Conservation (phyloP, 2,329 filamentous ascomycete species). For the Zymoseptoria tritici region DNA sequence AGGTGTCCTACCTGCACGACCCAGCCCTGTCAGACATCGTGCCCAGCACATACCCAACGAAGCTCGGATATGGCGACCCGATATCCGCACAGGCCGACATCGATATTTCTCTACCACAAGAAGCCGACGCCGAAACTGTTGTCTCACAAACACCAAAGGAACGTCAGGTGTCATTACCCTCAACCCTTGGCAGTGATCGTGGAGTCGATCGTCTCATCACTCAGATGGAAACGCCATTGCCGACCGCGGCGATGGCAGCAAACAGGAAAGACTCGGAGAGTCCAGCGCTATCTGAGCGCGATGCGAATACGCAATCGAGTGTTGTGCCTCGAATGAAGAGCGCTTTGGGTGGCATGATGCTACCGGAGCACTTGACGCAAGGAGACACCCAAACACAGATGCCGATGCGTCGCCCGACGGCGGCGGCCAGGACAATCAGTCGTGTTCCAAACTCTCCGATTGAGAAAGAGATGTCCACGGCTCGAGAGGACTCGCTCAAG, state of each 20-base stretch:
- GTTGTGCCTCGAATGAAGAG: conserved; percentile 19
- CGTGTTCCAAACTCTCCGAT: not conserved
- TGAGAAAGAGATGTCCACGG: not conserved
- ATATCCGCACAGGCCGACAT: not conserved
- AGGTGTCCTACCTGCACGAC: conserved; percentile 14
- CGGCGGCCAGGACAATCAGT: not conserved
- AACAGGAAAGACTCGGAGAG: not conserved
- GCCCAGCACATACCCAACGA: conserved; percentile 1
- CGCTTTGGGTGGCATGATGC: conserved; percentile 22
- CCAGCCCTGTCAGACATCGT: conserved; percentile 1
- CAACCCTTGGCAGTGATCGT: not conserved
- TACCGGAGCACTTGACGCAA: conserved; percentile 24
- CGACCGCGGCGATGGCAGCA: conserved; percentile 1
- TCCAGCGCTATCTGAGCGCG: not conserved
- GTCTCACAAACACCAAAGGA: not conserved
- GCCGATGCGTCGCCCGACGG: not conserved
- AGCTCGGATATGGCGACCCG: conserved; percentile 5
- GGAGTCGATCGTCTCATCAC: conserved; percentile 5
- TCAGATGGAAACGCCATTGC: not conserved
- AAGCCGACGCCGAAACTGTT: not conserved
- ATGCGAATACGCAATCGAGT: conserved; percentile 17
- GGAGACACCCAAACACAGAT: conserved; percentile 27
- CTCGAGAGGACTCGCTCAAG: not conserved
- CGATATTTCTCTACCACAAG: not conserved
- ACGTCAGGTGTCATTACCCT: not conserved